phyloP scores from a whole-genome alignment of 1,139 yeast species.

The Kurtzmaniella natalensis region DNA sequence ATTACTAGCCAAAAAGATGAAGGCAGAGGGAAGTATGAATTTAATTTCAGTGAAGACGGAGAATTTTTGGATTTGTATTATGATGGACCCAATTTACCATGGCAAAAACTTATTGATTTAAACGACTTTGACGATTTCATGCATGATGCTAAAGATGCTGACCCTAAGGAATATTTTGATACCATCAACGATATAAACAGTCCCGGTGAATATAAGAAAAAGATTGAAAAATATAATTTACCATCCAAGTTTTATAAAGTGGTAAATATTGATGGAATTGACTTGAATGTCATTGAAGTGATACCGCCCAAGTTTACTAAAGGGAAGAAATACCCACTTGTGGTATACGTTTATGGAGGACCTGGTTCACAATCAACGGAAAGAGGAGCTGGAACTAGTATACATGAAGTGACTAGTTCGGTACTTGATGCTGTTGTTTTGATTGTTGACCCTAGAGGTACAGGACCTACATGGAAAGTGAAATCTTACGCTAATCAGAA shows the following conservation, averaged over 20 bases:
- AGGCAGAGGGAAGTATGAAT: conserved; percentile 31
- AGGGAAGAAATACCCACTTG: conserved; percentile 54
- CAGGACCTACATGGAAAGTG: conserved; percentile 82
- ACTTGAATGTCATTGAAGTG: conserved; percentile 69
- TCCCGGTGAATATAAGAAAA: conserved; percentile 20
- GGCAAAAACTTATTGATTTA: conserved; percentile 54
- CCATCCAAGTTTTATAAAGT: conserved; percentile 53
- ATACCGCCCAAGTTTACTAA: conserved; percentile 64
- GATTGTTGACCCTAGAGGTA: conserved; percentile 91
- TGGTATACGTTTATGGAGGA: conserved; percentile 88
- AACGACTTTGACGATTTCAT: conserved; percentile 25
- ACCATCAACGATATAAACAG: conserved; percentile 29
- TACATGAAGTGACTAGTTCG: conserved; percentile 69
- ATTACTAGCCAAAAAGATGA: conserved; percentile 22
- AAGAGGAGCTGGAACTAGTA: conserved; percentile 51
- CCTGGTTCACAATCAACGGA: conserved; percentile 83
- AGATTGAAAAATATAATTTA: conserved; percentile 33
- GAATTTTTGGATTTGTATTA: conserved; percentile 52
- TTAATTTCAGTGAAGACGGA: conserved; percentile 50
- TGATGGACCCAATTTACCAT: conserved; percentile 64
- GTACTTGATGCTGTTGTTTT: conserved; percentile 70
- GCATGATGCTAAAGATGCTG: conserved; percentile 8
- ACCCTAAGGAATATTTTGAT: conserved; percentile 16
- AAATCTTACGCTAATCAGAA: conserved; percentile 51
- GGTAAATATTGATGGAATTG: conserved; percentile 37